Conservation (phyloP, 148 eudicot genomes). For the Vaccinium darrowii region DNA sequence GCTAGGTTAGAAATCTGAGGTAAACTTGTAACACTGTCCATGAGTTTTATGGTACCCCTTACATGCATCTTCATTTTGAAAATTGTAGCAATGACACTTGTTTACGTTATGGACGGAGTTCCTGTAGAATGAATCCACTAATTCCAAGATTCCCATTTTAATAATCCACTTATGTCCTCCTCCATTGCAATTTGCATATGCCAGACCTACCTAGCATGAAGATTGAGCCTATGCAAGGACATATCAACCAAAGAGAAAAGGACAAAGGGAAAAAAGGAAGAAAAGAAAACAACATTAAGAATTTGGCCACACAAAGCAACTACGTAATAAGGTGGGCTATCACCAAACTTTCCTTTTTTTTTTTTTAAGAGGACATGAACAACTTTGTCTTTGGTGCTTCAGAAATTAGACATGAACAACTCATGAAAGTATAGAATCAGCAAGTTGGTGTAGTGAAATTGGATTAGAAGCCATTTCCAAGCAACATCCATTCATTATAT, state of each 20-base stretch:
- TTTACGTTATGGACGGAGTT: neutral
- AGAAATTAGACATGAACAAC: neutral
- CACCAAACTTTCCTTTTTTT: neutral
- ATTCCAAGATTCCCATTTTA: neutral
- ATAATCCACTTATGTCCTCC: neutral
- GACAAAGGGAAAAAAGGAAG: neutral
- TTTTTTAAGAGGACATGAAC: neutral
- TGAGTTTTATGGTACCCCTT: neutral
- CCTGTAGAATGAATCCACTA: neutral
- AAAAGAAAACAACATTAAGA: neutral
- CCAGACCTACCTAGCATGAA: neutral
- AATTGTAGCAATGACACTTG: neutral
- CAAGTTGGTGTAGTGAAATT: neutral
- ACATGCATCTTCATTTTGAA: neutral
- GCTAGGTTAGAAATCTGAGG: neutral
- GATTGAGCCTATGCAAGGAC: neutral
- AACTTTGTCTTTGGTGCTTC: neutral
- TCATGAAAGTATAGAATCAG: conserved; percentile 8
- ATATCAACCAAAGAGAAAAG: neutral
- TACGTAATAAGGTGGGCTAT: neutral
- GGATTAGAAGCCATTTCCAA: conserved; percentile 1
- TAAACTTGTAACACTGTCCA: neutral
- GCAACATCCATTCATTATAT: neutral
- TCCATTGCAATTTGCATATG: neutral
- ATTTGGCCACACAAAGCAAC: neutral